These are phyloP conservation scores for Irpex rosettiformis DNA, from an alignment of 1,284 basidiomycete genomes.

Conservation along the genomic window DNA sequence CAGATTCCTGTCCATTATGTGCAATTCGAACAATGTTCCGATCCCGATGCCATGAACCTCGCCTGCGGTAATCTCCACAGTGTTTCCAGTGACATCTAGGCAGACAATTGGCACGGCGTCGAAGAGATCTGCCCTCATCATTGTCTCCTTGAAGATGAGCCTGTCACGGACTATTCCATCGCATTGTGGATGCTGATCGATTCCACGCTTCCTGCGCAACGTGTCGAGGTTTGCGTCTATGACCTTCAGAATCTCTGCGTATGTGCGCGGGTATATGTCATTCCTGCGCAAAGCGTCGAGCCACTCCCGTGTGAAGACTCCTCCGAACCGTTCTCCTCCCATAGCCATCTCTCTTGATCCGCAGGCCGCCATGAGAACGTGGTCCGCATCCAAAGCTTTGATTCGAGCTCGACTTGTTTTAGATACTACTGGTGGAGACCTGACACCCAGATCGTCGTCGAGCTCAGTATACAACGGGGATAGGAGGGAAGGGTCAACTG, in stretches of 20 bases:
- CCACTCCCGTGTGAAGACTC: constrained; percentile 10
- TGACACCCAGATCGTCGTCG: constrained; percentile 4
- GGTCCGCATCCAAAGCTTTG: constrained; percentile 3
- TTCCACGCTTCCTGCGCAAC: background rate
- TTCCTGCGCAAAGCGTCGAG: constrained; percentile 6
- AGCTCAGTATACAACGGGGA: constrained; percentile 7
- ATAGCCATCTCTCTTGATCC: constrained; percentile 8
- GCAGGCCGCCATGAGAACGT: constrained; percentile 15
- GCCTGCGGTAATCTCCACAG: constrained; percentile 8
- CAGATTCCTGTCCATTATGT: constrained; percentile 4
- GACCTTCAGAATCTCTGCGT: constrained; percentile 11
- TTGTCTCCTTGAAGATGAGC: constrained; percentile 12
- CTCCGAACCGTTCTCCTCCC: constrained; percentile 4
- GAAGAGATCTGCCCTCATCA: constrained; percentile 5
- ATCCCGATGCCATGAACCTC: constrained; percentile 9
- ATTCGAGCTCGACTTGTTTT: background rate
- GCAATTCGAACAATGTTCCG: constrained; percentile 11
- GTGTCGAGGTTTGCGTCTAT: constrained; percentile 4
- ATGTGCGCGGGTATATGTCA: constrained; percentile 12
- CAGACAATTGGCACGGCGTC: background rate
- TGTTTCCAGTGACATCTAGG: background rate
- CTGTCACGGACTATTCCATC: constrained; percentile 13
- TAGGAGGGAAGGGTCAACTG: constrained; percentile 2
- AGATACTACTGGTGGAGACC: background rate
- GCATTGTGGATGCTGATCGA: constrained; percentile 14